Evolutionary conservation across 805 yeast genomes (phyloP), one percentile per base, ranked within the genome.

Genomic region (Pichia paraexigua): DNA sequence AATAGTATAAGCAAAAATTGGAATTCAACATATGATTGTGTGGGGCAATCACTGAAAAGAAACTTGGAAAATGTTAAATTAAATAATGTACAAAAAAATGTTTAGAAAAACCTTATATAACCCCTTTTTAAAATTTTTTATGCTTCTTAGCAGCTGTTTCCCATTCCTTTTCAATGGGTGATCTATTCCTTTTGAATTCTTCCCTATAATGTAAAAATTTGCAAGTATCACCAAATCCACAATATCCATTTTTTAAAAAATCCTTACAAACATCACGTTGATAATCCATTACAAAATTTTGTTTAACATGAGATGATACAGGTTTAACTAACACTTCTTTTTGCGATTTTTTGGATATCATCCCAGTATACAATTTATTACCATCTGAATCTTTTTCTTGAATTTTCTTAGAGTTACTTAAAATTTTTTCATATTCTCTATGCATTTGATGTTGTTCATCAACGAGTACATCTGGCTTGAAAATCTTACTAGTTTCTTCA

Each of bases 141-240:
- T 57, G 57, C 45, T 54, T 62, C 56, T 58, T 58, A 47, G 58
- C 46, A 17, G 53, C 50, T 22, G 13, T 40, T 18, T 50, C 53
- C 53, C 53, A 50, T 13, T 53, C 51, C 39, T 55, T 50, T 44
- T 24, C 41, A 28, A 42, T 22, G 11, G 35, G 13, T 70, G 75
- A 27, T 60, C 64, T 49, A 13, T 28, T 21, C 46, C 58, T 60
- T 8, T 83, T 80, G 68, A 83, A 85, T 61, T 88, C 96, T 58
- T 88, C 97, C 66, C 99, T 71, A 17, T 87, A 79, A 64, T 94
- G 99, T 37, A 92, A 65, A 65, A 94, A 94, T 69, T 94, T 94
- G 71, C 99, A 94, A 37, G 94, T 85, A 60, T 94, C 99, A 10
- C 99, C 99, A 64, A 85, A 94, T 7, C 97, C 97, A 74, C 99